Evolutionary conservation across 805 yeast species (phyloP).

Genomic region (Martiniozyma abietophila): DNA sequence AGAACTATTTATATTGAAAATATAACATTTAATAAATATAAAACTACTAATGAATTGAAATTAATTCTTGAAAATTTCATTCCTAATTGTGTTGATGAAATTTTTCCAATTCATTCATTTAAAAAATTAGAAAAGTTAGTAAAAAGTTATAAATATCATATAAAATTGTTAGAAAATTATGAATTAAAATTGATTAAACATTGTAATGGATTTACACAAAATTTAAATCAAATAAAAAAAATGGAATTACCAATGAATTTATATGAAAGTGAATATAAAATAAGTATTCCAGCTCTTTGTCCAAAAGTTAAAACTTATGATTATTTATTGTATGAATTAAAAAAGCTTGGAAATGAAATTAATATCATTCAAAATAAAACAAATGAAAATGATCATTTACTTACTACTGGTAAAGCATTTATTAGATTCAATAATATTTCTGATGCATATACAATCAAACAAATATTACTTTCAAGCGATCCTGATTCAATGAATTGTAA

Average conservation of each 20-base stretch:
- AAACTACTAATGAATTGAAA: constrained; percentile 21
- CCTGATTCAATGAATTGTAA: constrained; percentile 36
- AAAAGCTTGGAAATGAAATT: constrained; percentile 8
- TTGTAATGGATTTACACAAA: constrained; percentile 7
- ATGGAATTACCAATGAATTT: constrained; percentile 15
- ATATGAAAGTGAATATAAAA: constrained; percentile 5
- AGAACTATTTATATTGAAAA: constrained; percentile 32
- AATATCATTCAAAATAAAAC: constrained; percentile 7
- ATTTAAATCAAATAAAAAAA: constrained; percentile 11
- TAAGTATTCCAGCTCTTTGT: constrained; percentile 17
- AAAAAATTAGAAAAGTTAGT: constrained; percentile 28
- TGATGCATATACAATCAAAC: constrained; percentile 57
- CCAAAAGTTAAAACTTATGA: constrained; percentile 14
- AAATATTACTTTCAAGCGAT: constrained; percentile 38
- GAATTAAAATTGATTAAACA: constrained; percentile 31
- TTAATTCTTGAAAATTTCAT: constrained; percentile 28
- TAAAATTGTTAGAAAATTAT: constrained; percentile 31
- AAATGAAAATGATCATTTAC: constrained; percentile 1
- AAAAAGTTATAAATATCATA: constrained; percentile 20
- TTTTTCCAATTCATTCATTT: constrained; percentile 52
- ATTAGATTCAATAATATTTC: constrained; percentile 49
- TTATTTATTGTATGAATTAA: constrained; percentile 12
- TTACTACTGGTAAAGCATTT: constrained; percentile 38
- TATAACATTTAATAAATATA: constrained; percentile 31
- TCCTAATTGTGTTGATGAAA: constrained; percentile 44